Evolutionary conservation across 768 basidiomycete genomes (phyloP).

Genomic region (Saitozyma sp.): DNA sequence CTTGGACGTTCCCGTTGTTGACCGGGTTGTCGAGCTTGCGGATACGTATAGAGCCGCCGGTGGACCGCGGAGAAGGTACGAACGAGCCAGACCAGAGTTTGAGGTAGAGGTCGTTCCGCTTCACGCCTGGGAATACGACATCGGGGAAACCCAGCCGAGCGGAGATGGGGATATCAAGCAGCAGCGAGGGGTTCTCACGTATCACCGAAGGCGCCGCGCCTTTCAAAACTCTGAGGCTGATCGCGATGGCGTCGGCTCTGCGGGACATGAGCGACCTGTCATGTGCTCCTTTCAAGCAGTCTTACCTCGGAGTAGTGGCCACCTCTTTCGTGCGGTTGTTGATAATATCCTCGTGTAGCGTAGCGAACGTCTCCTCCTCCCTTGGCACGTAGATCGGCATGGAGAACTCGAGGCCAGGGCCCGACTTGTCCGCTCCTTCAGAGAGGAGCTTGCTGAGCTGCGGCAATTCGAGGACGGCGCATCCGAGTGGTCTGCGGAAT

Average conservation of each 20-base stretch:
- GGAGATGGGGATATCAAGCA: slow-evolving; percentile 78
- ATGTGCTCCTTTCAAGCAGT: slow-evolving; percentile 4
- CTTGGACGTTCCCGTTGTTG: slow-evolving; percentile 70
- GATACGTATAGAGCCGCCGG: slow-evolving; percentile 35
- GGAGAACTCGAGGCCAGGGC: slow-evolving; percentile 67
- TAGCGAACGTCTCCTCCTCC: slow-evolving; percentile 83
- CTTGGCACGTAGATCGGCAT: slow-evolving; percentile 85
- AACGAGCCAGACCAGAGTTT: slow-evolving; percentile 96
- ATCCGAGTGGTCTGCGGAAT: slow-evolving; percentile 90
- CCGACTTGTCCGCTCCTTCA: slow-evolving; percentile 65
- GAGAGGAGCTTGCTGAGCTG: slow-evolving; percentile 68
- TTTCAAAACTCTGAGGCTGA: slow-evolving; percentile 80
- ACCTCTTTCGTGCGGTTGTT: slow-evolving; percentile 65
- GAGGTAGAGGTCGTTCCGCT: slow-evolving; percentile 93
- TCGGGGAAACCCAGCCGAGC: slow-evolving; percentile 91
- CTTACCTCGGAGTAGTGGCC: slow-evolving; percentile 76
- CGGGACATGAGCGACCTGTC: background rate
- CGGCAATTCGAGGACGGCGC: slow-evolving; percentile 82
- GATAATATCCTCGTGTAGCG: slow-evolving; percentile 93
- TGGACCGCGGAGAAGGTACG: slow-evolving; percentile 53
- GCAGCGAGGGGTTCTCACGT: slow-evolving; percentile 76
- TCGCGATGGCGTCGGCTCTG: slow-evolving; percentile 83
- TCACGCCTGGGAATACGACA: slow-evolving; percentile 87
- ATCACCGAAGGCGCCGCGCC: slow-evolving; percentile 75
- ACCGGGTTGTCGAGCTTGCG: slow-evolving; percentile 25